Evolutionary conservation across 1,139 yeast species (phyloP), one percentile per base, ranked within the genome.

Genomic region (Zygosaccharomyces pseudobailii): DNA sequence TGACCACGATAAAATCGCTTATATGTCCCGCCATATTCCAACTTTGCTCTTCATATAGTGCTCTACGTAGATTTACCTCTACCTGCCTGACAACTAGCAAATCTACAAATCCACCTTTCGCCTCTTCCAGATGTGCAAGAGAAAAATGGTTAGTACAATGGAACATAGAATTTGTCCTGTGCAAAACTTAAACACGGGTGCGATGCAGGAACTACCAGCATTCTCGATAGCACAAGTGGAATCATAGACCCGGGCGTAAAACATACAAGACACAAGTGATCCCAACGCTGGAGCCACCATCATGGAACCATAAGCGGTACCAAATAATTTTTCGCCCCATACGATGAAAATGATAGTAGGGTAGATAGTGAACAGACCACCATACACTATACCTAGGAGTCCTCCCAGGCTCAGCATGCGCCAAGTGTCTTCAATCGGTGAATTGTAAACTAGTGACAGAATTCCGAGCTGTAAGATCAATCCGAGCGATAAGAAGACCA

Each of bases 201-300:
- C 33, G 21, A 59, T 55, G 44, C 64, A 61, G 6, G 48, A 38
- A 6, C 27, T 33, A 22, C 9, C 34, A 13, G 39, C 39, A 30
- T 30, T 33, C 4, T 39, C 34, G 23, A 42, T 20, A 5, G 41
- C 32, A 49, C 72, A 69, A 3, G 45, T 50, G 2, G 59, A 28
- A 58, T 89, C 95, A 55, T 78, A 82, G 25, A 80, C 70, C 27
- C 68, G 63, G 0, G 96, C 97, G 65, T 85, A 90, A 20, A 82
- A 57, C 49, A 86, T 61, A 2, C 96, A 92, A 59, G 77, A 87
- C 1, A 78, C 55, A 5, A 87, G 74, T 1, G 95, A 76, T 1
- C 97, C 96, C 3, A 88, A 56, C 0, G 97, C 97, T 0, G 97
- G 97, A 0, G 96, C 96, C 28, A 87, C 74, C 79, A 90, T 82